Evolutionary conservation across 768 basidiomycete species (phyloP), one percentile per base, ranked within the genome.

Genomic region (Lactarius sp.): DNA sequence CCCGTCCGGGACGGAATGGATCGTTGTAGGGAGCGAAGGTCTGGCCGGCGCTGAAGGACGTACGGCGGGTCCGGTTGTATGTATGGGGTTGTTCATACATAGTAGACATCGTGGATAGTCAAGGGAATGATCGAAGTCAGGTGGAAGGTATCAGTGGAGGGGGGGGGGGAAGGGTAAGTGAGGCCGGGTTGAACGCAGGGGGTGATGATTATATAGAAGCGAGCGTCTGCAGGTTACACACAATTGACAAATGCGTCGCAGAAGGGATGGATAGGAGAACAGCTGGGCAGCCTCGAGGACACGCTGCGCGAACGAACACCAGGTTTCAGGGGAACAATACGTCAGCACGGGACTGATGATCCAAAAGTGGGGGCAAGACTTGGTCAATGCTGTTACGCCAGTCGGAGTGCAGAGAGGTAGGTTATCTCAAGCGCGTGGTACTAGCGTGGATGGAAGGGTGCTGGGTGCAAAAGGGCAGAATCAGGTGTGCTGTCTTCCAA

Each of bases 241-340:
- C 36, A 12, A 46, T 39, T 16, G 62, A 55, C 52, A 44, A 51
- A 64, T 50, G 58, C 16, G 59, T 44, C 41, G 52, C 52, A 51
- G 52, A 46, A 50, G 46, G 47, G 37, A 36, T 56, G 53, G 52
- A 65, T 60, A 65, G 62, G 62, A 59, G 66, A 57, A 53, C 58
- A 53, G 41, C 51, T 66, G 56, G 27, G 31, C 56, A 46, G 66
- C 66, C 66, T 66, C 62, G 66, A 66, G 65, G 65, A 63, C 33
- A n/a, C 22, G 52, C 34, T 16, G 47, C 58, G 33, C 39, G 57
- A 18, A 34, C 39, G 57, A 18, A 34, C 22, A 56, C 55, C 44
- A 49, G 53, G 58, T 51, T 64, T 42, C 58, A 47, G 65, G 65
- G 65, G 53, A 16, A 8, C 9, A 18, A 31, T 56, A 65, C 66